Base-by-base conservation (phyloP, 2,329 filamentous ascomycete species). In the Trichophyton mentagrophytes region DNA sequence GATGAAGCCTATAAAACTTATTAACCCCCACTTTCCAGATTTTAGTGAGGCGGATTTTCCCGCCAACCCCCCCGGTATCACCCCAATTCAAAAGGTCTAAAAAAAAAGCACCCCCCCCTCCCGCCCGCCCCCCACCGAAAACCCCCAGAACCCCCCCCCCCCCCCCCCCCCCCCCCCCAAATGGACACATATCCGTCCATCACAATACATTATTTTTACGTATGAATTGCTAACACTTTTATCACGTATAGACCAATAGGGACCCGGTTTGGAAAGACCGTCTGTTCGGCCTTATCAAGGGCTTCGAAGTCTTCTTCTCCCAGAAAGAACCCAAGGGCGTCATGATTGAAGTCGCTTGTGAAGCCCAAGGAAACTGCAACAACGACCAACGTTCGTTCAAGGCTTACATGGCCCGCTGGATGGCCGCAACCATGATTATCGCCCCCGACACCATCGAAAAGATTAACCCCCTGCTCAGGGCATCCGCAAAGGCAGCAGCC, bases 331-430 rank as follows among this genome's bases (percentile, higher is more conserved):
- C 74, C 11, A 55, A 56, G 15, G 71, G 79, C 61, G 73, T 85
- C 62, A 79, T 85, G 74, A 82, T 76, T 65, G 84, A 87, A 69
- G 74, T 76, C 42, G 78, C 81, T 9, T 87, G 85, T 67, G 84
- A 87, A 68, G 71, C 67, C 53, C 67, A 76, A 62, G 69, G 74
- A 64, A 77, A 71, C 13, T 86, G 84, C 72, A 81, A 85, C 70
- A 76, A 79, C n/a, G 84, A 87, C 64, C 82, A 85, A 70, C 79
- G 77, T 53, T 80, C 80, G 1, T 87, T 87, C 77, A 87, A 87
- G 71, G 83, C 82, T 9, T 86, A 85, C 67, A 76, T 86, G 4
- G 74, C 80, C 0, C 80, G 84, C 44, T 87, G 82, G 78, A 76
- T 79, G 73, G 82, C 80, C 13, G 75, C 78, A 2, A 78, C 82